These are phyloP conservation scores for Neoarthrinium moseri DNA, from an alignment of 2,329 filamentous ascomycete species.

Conservation along the genomic window DNA sequence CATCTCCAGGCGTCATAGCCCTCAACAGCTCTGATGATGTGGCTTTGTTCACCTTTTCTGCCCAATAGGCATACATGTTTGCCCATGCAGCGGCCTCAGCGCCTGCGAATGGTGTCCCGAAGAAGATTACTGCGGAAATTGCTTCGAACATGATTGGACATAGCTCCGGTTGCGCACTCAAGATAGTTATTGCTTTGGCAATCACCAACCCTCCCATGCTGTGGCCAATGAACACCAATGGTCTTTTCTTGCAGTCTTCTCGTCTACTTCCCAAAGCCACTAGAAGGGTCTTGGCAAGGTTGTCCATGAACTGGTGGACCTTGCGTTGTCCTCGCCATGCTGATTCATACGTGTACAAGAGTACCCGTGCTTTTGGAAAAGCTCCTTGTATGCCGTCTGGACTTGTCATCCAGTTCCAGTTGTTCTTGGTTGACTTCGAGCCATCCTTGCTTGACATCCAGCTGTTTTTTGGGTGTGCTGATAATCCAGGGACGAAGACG, in stretches of 20 bases:
- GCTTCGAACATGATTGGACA: slow-evolving; percentile 39
- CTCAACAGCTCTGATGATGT: slow-evolving; percentile 35
- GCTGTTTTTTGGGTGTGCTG: slow-evolving; percentile 36
- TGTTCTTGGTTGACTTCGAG: slow-evolving; percentile 32
- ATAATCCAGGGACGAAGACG: slow-evolving; percentile 39
- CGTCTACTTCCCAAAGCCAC: slow-evolving; percentile 24
- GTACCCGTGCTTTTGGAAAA: slow-evolving; percentile 37
- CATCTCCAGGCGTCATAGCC: slow-evolving; percentile 38
- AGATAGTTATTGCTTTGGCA: slow-evolving; percentile 36
- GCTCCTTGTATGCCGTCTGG: slow-evolving; percentile 34
- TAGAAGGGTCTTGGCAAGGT: slow-evolving; percentile 36
- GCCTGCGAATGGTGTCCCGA: slow-evolving; percentile 40
- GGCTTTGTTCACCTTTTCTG: slow-evolving; percentile 30
- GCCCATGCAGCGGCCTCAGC: slow-evolving; percentile 34
- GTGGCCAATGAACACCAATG: slow-evolving; percentile 41
- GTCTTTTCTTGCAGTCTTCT: slow-evolving; percentile 28
- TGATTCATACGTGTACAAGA: slow-evolving; percentile 41
- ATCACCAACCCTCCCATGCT: slow-evolving; percentile 44
- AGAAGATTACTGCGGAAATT: slow-evolving; percentile 37
- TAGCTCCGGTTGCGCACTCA: slow-evolving; percentile 31
- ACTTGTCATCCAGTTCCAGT: slow-evolving; percentile 39
- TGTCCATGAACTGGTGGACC: slow-evolving; percentile 39
- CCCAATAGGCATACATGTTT: slow-evolving; percentile 33
- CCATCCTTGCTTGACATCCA: slow-evolving; percentile 37
- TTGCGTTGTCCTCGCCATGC: slow-evolving; percentile 38